Conservation (phyloP, 805 yeast genomes). For the Jamesozyma gamospora region DNA sequence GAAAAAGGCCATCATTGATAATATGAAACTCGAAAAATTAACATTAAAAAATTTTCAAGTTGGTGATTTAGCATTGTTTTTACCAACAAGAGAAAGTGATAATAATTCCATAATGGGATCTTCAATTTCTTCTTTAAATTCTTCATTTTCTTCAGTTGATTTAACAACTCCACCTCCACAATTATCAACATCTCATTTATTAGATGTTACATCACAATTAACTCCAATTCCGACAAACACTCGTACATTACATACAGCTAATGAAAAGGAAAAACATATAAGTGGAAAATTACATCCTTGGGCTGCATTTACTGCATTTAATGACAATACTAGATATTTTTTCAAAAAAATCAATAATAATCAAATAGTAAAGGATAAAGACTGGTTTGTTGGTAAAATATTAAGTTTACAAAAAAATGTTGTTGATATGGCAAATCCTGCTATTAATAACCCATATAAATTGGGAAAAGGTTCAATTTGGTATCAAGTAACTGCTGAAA, state of each 20-base stretch:
- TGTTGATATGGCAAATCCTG: slow-evolving; percentile 31
- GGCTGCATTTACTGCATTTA: slow-evolving; percentile 82
- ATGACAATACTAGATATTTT: slow-evolving; percentile 75
- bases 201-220: slow-evolving; percentile 6
- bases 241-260: slow-evolving; percentile 3
- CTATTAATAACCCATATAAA: slow-evolving; percentile 52
- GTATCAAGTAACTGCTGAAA: slow-evolving; percentile 49
- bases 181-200: slow-evolving; percentile 6
- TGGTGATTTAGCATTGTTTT: slow-evolving; percentile 73
- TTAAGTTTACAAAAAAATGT: slow-evolving; percentile 42
- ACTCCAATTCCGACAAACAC: background rate
- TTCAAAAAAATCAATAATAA: slow-evolving; percentile 34
- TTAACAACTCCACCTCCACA: slow-evolving; percentile 24
- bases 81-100: slow-evolving; percentile 53
- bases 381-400: slow-evolving; percentile 78
- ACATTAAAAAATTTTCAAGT: slow-evolving; percentile 56
- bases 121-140: slow-evolving; percentile 21
- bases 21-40: slow-evolving; percentile 36
- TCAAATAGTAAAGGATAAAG: slow-evolving; percentile 34
- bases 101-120: slow-evolving; percentile 3
- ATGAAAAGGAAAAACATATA: slow-evolving; percentile 6
- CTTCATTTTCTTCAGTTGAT: slow-evolving; percentile 29
- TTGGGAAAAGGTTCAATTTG: slow-evolving; percentile 54
- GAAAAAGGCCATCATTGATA: slow-evolving; percentile 22
- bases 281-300: slow-evolving; percentile 43